Evolutionary conservation across 2,329 filamentous ascomycete genomes (phyloP), one percentile per base, ranked within the genome.

Genomic region (Cladophialophora chaetospira): DNA sequence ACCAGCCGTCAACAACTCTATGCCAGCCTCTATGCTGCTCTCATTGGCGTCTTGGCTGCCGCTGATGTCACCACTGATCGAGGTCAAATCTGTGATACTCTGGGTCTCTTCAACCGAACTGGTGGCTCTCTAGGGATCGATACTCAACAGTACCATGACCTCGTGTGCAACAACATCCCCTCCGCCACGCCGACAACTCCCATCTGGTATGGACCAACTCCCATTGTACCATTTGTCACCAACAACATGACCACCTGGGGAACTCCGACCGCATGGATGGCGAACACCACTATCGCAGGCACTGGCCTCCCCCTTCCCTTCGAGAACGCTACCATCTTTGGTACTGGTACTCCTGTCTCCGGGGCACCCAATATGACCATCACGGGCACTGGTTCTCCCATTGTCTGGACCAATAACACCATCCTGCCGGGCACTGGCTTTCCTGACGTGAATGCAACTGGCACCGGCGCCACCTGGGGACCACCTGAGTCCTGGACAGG

Each of bases 21-120:
- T 21, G 53, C 60, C 15, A 55, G 45, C 33, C 54, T 62, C 11
- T 51, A 60, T 25, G 57, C 53, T 53, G 60, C 60, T 11, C 47
- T 61, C 10, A 63, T 55, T 40, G 61, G 58, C 35, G 38, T 65
- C 11, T 43, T 61, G 23, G 47, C 59, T 23, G 53, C 57, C 35
- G 44, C 52, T 21, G 60, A 45, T 26, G 58, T 61, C 46, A 58
- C 51, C 23, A 54, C 44, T 15, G 60, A 63, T 21, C 42, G 48
- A 5, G 53, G 57, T 35, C 55, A 53, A 29, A 61, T 63, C 42
- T 63, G 60, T 54, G 52, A 56, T 35, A 53, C 47, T 42, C 54
- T 60, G n/a, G 54, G 52, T 48, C 57, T 60, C 46, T 62, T 62
- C 57, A 52, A 60, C 28, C 46, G 43, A n/a, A 54, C 58, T 40